Evolutionary conservation across 305 asterid genomes (phyloP), one percentile per base, ranked within the genome.

Genomic region (Plantago coronopus): DNA sequence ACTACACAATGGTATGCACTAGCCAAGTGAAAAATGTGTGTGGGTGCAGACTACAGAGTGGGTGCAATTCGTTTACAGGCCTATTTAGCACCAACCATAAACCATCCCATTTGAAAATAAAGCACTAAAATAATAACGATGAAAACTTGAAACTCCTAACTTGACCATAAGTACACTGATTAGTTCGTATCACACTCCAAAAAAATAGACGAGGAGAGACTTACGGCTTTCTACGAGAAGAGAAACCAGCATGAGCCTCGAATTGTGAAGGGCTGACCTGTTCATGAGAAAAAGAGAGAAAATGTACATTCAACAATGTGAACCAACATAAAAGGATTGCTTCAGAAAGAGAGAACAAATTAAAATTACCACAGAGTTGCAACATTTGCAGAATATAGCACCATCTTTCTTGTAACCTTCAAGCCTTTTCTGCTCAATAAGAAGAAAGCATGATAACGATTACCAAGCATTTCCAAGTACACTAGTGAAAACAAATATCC

Each of bases 141-240:
- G 42, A 2, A 34, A 34, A 34, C 13, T 5, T 7, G 0, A 34
- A 34, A 34, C 42, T 34, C 42, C 14, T 1, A 10, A 9, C 42
- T 34, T 34, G 1, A 7, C 42, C 42, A 48, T 18, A 12, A 21
- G 37, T 5, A 5, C 57, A n/a, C 3, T 22, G n/a, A 50, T 17
- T 50, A 6, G 17, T 14, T 43, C 60, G 31, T 63, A 40, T 53
- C 66, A 37, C 49, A 61, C 50, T 20, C 46, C 14, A 34, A 68
- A 54, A 68, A 12, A 51, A 40, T 40, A 62, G 17, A 55, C 40
- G 37, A 10, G 59, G 72, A 49, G 50, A 62, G 67, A 81, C 97
- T 82, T 72, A 89, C 99, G 97, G 98, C 75, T 89, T 93, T 51
- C 95, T 81, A 18, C 96, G 94, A n/a, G 97, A 77, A 72, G 88